Evolutionary conservation across 495 filamentous ascomycete genomes (phyloP).

Genomic region (Podospora appendiculata): DNA sequence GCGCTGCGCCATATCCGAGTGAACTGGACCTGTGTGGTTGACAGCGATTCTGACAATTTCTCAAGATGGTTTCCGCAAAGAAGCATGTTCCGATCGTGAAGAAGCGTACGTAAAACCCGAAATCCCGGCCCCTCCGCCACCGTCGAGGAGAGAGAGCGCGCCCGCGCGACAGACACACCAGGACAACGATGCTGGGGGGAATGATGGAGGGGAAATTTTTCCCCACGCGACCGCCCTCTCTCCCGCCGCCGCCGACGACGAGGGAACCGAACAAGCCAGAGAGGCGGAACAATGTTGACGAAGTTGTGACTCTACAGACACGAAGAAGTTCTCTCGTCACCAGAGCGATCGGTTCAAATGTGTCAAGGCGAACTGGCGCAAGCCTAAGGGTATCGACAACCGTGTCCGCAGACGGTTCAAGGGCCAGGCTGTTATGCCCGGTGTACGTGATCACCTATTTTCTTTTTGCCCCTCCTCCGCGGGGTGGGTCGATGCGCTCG

Average conservation of each 20-base stretch:
- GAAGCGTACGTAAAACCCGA: conserved; percentile 73
- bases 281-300: too few species aligned
- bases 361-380: conserved; percentile 82
- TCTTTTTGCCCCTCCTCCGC: neutral
- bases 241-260: too few species aligned
- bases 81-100: conserved; percentile 99
- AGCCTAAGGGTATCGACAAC: conserved; percentile 97
- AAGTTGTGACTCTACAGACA: conserved; percentile 44
- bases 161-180: too few species aligned
- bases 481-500: neutral
- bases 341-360: conserved; percentile 95
- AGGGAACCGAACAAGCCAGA: too few species aligned
- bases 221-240: too few species aligned
- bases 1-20: neutral
- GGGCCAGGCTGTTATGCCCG: conserved; percentile 93
- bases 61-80: conserved; percentile 95
- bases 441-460: conserved; percentile 55
- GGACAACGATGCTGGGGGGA: too few species aligned
- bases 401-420: conserved; percentile 85
- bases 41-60: conserved; percentile 22
- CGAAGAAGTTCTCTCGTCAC: conserved; percentile 87
- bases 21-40: too few species aligned
- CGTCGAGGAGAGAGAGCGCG: neutral
- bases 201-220: too few species aligned
- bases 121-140: neutral